Evolutionary conservation across 2,329 filamentous ascomycete genomes (phyloP).

Genomic region (Epichloe uncinata): DNA sequence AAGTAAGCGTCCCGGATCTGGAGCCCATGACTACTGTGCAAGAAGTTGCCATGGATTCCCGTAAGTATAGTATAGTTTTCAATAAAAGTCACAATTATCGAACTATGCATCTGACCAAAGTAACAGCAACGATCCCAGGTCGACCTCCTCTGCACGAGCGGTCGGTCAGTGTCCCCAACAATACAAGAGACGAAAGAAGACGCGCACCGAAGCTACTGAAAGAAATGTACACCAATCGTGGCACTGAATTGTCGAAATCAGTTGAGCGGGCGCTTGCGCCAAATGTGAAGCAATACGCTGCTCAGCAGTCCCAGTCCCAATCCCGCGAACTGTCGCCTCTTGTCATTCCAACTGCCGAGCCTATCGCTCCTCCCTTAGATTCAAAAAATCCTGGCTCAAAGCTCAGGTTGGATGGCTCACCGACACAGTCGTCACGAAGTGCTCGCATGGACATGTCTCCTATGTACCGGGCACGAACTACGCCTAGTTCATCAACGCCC

Average conservation of each 20-base stretch:
- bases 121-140: slow-evolving; percentile 51
- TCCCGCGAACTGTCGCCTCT: slow-evolving; percentile 36
- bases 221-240: slow-evolving; percentile 4
- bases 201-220: slow-evolving; percentile 1
- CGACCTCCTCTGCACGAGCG: slow-evolving; percentile 51
- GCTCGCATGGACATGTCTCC: slow-evolving; percentile 34
- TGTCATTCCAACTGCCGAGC: slow-evolving; percentile 32
- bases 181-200: slow-evolving; percentile 5
- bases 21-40: slow-evolving; percentile 58
- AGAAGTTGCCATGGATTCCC: slow-evolving; percentile 55
- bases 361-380: slow-evolving; percentile 11
- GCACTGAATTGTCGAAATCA: slow-evolving; percentile 12
- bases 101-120: slow-evolving; percentile 8
- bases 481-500: slow-evolving; percentile 21
- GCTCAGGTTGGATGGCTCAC: slow-evolving; percentile 31
- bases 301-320: slow-evolving; percentile 24
- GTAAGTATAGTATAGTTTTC: slow-evolving; percentile 35
- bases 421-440: slow-evolving; percentile 26
- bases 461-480: slow-evolving; percentile 28
- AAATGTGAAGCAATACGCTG: slow-evolving; percentile 20
- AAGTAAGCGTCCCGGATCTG: slow-evolving; percentile 50
- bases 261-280: slow-evolving; percentile 11
- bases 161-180: slow-evolving; percentile 44
- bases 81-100: not conserved
- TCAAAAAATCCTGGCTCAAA: slow-evolving; percentile 29